Conservation (phyloP, 306 rosid genomes). For the Arachis stenosperma region DNA sequence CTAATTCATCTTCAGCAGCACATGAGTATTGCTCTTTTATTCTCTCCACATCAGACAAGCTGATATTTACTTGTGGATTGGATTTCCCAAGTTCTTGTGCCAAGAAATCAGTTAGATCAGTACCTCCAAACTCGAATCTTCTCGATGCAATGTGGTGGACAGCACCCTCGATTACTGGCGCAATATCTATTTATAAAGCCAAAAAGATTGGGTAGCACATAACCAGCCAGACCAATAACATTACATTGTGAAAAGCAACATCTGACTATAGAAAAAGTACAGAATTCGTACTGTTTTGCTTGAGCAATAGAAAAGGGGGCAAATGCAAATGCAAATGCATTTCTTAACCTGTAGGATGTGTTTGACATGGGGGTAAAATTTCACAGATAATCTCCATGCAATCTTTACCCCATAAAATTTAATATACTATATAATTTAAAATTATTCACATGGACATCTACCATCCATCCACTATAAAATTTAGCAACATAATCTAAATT, state of each 20-base stretch:
- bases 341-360: background rate
- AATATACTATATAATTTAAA: too few species aligned
- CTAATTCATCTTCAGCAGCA: slow-evolving; percentile 91
- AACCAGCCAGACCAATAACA: slow-evolving; percentile 13
- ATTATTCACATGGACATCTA: background rate
- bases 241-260: slow-evolving; percentile 1
- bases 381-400: too few species aligned
- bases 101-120: slow-evolving; percentile 80
- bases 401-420: too few species aligned
- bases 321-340: background rate
- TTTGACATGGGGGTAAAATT: too few species aligned
- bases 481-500: background rate
- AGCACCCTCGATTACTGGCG: slow-evolving; percentile 95
- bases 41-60: slow-evolving; percentile 78
- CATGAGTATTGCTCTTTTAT: slow-evolving; percentile 80
- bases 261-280: background rate
- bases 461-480: background rate
- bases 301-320: background rate
- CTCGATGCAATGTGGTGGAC: slow-evolving; percentile 92
- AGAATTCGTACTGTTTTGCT: slow-evolving; percentile 10
- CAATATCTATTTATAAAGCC: slow-evolving; percentile 69
- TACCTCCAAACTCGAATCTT: slow-evolving; percentile 90
- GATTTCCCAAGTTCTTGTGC: slow-evolving; percentile 85
- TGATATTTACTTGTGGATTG: slow-evolving; percentile 67
- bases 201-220: slow-evolving; percentile 22